Evolutionary conservation across 2,329 filamentous ascomycete genomes (phyloP).

Genomic region (Penicillium polonicum): DNA sequence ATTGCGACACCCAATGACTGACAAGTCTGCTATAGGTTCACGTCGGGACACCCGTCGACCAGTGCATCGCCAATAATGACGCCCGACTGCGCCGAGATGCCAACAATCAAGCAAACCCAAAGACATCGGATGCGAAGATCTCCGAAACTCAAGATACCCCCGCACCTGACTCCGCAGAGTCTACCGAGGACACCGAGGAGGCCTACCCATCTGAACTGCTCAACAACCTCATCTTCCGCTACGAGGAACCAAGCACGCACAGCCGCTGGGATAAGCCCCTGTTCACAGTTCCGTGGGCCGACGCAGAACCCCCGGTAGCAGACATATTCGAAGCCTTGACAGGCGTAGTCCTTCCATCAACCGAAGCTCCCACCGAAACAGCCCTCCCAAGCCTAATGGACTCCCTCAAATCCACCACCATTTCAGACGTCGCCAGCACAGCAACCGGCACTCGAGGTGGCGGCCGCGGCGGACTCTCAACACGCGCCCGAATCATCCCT

Average conservation of each 20-base stretch:
- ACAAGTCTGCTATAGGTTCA: slow-evolving; percentile 48
- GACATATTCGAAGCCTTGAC: slow-evolving; percentile 61
- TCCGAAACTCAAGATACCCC: slow-evolving; percentile 1
- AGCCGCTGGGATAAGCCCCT: slow-evolving; percentile 65
- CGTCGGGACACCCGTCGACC: slow-evolving; percentile 56
- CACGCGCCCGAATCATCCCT: slow-evolving; percentile 34
- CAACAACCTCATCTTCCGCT: slow-evolving; percentile 64
- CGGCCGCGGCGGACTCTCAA: slow-evolving; percentile 14
- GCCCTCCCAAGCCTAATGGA: slow-evolving; percentile 21
- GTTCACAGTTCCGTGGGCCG: slow-evolving; percentile 60
- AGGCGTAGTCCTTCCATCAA: slow-evolving; percentile 35
- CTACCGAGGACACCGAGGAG: slow-evolving; percentile 28
- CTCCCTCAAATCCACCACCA: slow-evolving; percentile 20
- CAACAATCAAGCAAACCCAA: not conserved
- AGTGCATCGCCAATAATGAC: slow-evolving; percentile 56
- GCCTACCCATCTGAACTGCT: slow-evolving; percentile 57
- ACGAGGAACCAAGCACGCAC: slow-evolving; percentile 67
- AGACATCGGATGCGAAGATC: slow-evolving; percentile 1
- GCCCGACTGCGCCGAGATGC: slow-evolving; percentile 30
- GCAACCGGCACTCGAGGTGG: slow-evolving; percentile 21
- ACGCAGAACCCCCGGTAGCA: slow-evolving; percentile 55
- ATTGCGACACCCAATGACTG: not conserved
- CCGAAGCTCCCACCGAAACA: slow-evolving; percentile 9
- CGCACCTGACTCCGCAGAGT: slow-evolving; percentile 1
- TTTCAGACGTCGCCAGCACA: slow-evolving; percentile 32